These are phyloP conservation scores for Cylindrotheca closterium DNA, from an alignment of 108 stramenopile genomes.

Conservation along the genomic window DNA sequence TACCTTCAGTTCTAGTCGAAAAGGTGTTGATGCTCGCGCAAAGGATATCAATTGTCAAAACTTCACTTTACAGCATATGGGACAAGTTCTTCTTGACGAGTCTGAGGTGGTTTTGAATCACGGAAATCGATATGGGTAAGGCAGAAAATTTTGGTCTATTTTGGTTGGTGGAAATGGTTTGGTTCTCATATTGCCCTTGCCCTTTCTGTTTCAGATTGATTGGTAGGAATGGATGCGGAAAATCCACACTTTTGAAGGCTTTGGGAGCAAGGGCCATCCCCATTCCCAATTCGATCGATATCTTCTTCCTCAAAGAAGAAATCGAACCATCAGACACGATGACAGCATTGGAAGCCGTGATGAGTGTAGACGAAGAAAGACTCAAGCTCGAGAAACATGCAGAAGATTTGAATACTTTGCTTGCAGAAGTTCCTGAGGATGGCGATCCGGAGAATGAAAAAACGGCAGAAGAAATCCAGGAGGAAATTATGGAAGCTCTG, in stretches of 20 bases:
- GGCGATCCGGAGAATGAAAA: constrained; percentile 28
- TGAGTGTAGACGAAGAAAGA: constrained; percentile 95
- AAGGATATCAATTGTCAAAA: constrained; percentile 94
- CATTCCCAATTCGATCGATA: constrained; percentile 95
- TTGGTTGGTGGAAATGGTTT: no score
- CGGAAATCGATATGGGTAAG: constrained; percentile 95
- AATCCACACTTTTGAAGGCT: constrained; percentile 88
- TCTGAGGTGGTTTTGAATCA: constrained; percentile 93
- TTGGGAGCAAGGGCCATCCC: constrained; percentile 93
- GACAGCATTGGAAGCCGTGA: constrained; percentile 97
- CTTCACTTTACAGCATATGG: constrained; percentile 93
- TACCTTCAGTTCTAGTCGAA: constrained; percentile 66
- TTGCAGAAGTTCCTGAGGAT: constrained; percentile 70
- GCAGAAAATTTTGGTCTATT: no score
- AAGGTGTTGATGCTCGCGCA: constrained; percentile 80
- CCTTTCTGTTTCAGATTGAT: no score
- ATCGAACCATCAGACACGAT: constrained; percentile 90
- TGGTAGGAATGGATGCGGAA: constrained; percentile 81
- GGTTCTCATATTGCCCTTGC: no score
- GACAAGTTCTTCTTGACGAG: constrained; percentile 90
- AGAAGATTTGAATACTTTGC: constrained; percentile 83
- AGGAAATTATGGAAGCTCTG: constrained; percentile 89
- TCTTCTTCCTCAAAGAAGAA: constrained; percentile 95
- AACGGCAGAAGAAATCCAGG: constrained; percentile 82
- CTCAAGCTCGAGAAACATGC: constrained; percentile 85